phyloP scores from a whole-genome alignment of 2,329 filamentous ascomycete genomes.

The Nakataea oryzae region DNA sequence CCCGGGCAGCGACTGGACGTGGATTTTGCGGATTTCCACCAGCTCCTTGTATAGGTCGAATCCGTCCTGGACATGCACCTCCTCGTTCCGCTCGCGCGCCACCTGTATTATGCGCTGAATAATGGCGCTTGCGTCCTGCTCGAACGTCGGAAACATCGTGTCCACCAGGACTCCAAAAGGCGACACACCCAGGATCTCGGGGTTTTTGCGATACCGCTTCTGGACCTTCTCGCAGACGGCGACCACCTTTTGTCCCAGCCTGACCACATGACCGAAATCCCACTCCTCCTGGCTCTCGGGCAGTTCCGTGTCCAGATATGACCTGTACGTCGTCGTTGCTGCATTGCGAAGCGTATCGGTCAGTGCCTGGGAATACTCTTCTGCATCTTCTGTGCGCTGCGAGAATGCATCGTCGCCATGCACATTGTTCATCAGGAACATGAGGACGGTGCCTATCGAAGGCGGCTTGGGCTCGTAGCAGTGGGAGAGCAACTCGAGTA shows the following conservation, averaged over 20 bases:
- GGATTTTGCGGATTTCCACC: slow-evolving; percentile 72
- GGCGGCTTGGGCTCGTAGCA: slow-evolving; percentile 86
- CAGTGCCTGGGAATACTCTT: slow-evolving; percentile 63
- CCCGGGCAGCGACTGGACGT: slow-evolving; percentile 62
- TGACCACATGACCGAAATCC: slow-evolving; percentile 85
- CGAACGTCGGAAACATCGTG: slow-evolving; percentile 81
- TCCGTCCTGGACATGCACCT: slow-evolving; percentile 81
- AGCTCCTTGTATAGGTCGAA: slow-evolving; percentile 90
- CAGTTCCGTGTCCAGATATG: slow-evolving; percentile 68
- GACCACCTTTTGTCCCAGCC: slow-evolving; percentile 76
- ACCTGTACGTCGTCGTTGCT: slow-evolving; percentile 70
- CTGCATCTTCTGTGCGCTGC: slow-evolving; percentile 56
- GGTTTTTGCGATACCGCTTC: slow-evolving; percentile 83
- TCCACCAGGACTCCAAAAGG: slow-evolving; percentile 62
- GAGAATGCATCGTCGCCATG: slow-evolving; percentile 68
- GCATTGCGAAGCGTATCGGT: slow-evolving; percentile 62
- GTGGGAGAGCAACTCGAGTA: slow-evolving; percentile 73
- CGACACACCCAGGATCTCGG: slow-evolving; percentile 70
- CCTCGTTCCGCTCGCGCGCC: slow-evolving; percentile 56
- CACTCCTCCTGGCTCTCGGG: slow-evolving; percentile 72
- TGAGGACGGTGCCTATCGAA: slow-evolving; percentile 59
- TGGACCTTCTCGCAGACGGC: slow-evolving; percentile 81
- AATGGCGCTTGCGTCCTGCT: slow-evolving; percentile 78
- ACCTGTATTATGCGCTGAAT: slow-evolving; percentile 70
- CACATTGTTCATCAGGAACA: slow-evolving; percentile 74